Evolutionary conservation across 345 rosid genomes (phyloP).

Genomic region (Citrus mangshanensis): DNA sequence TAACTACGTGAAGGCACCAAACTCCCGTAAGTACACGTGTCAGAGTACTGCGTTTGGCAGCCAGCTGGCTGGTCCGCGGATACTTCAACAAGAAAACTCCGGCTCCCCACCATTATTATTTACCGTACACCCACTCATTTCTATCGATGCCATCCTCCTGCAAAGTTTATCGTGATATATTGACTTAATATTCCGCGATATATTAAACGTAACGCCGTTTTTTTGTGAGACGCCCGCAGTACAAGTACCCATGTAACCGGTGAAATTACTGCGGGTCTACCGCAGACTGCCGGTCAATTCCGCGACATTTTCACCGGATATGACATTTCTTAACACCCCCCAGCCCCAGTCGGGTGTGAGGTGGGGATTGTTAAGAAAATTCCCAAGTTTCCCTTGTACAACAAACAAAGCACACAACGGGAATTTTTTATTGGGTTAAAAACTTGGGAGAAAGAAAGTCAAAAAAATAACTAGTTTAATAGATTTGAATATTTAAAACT

Average conservation of each 20-base stretch:
- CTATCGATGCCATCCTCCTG: neutral
- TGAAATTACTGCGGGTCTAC: conserved; percentile 40
- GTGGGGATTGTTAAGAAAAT: too few relatives aligned
- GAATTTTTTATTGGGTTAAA: neutral
- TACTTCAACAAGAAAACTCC: neutral
- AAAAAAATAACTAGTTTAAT: neutral
- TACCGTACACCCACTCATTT: conserved; percentile 15
- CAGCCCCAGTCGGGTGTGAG: too few relatives aligned
- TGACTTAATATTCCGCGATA: conserved; percentile 3
- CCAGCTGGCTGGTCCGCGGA: conserved; percentile 48
- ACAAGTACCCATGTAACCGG: conserved; percentile 32
- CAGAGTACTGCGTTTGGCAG: conserved; percentile 25
- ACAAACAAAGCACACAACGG: neutral
- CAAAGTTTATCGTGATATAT: conserved; percentile 8
- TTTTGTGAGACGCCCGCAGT: conserved; percentile 46
- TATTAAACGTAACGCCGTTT: conserved; percentile 15
- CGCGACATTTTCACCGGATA: conserved; percentile 6
- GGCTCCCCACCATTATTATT: conserved; percentile 9
- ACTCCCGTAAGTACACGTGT: conserved; percentile 61
- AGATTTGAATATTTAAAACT: neutral
- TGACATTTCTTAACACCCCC: neutral
- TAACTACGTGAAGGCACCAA: conserved; percentile 52
- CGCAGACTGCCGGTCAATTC: conserved; percentile 36
- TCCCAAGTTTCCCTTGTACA: too few relatives aligned
- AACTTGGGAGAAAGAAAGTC: neutral